Evolutionary conservation across 768 basidiomycete genomes (phyloP).

Genomic region (Naematelia aurantialba): DNA sequence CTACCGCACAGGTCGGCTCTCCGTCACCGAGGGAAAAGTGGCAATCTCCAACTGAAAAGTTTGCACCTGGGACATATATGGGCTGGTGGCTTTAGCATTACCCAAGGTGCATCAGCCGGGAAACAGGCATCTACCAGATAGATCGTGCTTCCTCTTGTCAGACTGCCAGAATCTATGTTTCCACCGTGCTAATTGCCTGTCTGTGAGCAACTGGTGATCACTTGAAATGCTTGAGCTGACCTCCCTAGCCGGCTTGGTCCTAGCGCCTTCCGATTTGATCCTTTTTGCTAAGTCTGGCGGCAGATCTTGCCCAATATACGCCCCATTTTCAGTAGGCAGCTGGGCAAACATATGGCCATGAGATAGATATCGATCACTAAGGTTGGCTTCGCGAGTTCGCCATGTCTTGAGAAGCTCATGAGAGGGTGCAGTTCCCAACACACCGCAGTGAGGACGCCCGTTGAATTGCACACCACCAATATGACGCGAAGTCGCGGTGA

Average conservation of each 20-base stretch:
- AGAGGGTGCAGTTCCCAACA: slow-evolving; percentile 69
- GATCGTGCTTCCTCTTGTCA: slow-evolving; percentile 42
- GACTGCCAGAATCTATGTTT: slow-evolving; percentile 64
- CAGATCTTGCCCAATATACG: slow-evolving; percentile 69
- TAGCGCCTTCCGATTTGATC: slow-evolving; percentile 65
- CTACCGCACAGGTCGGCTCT: slow-evolving; percentile 59
- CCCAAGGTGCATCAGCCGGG: neutral
- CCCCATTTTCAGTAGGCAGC: slow-evolving; percentile 60
- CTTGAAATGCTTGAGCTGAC: slow-evolving; percentile 68
- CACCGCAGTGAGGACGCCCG: slow-evolving; percentile 70
- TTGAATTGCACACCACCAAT: slow-evolving; percentile 76
- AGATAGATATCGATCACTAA: too few relatives aligned
- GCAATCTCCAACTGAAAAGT: slow-evolving; percentile 70
- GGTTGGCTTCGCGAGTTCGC: slow-evolving; percentile 66
- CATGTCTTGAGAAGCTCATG: slow-evolving; percentile 69
- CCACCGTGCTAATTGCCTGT: slow-evolving; percentile 67
- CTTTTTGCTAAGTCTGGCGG: slow-evolving; percentile 55
- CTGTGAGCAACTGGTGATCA: too few relatives aligned
- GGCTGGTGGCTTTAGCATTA: slow-evolving; percentile 61
- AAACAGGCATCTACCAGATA: too few relatives aligned
- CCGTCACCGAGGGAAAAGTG: slow-evolving; percentile 76
- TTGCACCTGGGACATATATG: slow-evolving; percentile 69
- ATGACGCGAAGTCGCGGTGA: slow-evolving; percentile 70
- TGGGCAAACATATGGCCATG: too few relatives aligned
- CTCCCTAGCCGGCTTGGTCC: slow-evolving; percentile 72